These are phyloP conservation scores for Aethionema arabicum DNA, from an alignment of 345 rosid genomes.

Conservation along the genomic window DNA sequence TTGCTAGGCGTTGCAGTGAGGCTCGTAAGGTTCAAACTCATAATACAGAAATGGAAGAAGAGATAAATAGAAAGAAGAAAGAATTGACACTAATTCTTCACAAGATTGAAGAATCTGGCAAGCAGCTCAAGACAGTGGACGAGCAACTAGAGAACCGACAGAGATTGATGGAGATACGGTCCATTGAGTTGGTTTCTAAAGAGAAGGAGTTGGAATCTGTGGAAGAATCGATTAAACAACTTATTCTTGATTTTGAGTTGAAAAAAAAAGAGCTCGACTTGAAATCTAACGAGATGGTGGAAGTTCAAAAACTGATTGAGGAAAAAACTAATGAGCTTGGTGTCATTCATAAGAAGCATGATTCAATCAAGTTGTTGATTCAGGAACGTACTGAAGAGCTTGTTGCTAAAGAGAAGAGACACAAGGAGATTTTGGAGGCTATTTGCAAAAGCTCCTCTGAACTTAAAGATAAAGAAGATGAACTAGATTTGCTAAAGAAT, in stretches of 20 bases:
- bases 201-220: slow-evolving; percentile 10
- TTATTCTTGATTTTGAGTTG: neutral
- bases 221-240: slow-evolving; percentile 6
- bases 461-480: slow-evolving; percentile 16
- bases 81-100: slow-evolving; percentile 2
- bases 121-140: neutral
- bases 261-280: slow-evolving; percentile 1
- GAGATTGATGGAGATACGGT: neutral
- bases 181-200: slow-evolving; percentile 14
- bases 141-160: slow-evolving; percentile 12
- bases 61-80: neutral
- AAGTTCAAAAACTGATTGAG: slow-evolving; percentile 16
- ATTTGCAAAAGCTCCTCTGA: slow-evolving; percentile 21
- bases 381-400: slow-evolving; percentile 11
- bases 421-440: slow-evolving; percentile 13
- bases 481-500: slow-evolving; percentile 13
- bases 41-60: slow-evolving; percentile 14
- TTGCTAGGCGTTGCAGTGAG: slow-evolving; percentile 6
- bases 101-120: slow-evolving; percentile 7
- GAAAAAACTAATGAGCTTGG: slow-evolving; percentile 11
- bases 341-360: slow-evolving; percentile 15
- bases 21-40: neutral
- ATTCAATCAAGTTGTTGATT: neutral
- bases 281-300: slow-evolving; percentile 19
- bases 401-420: slow-evolving; percentile 13